Base-by-base conservation (phyloP, 257 asterid genomes). In the Ajuga chamaepitys region DNA sequence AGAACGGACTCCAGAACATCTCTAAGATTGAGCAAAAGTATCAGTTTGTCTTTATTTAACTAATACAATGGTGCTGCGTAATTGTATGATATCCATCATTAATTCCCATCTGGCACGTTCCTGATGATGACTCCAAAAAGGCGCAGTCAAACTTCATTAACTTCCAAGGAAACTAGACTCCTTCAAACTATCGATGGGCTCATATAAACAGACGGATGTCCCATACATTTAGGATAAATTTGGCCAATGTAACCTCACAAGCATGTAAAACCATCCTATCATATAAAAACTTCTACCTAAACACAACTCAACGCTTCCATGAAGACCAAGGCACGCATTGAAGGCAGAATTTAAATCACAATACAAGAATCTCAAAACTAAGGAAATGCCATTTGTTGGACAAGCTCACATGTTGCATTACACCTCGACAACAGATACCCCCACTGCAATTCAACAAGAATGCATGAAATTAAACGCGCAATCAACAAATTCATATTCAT, bases 361-460 rank as follows among this genome's bases (percentile, higher is more conserved):
- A 62, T 25, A 59, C 75, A 62, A 63, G 75, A n/a, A n/a, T n/a
- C n/a, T n/a, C 73, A 77, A 60, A 59, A 60, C 53, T 54, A 30
- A 30, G 62, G 26, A 62, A 66, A 69, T 38, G 59, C 74, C 25
- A 44, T 53, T 68, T 56, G 50, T 42, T 38, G 30, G 24, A 64
- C 42, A 44, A 63, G 48, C 69, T 41, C 11, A 69, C 44, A 74
- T 52, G 71, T 14, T 55, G 57, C 44, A 21, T 37, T n/a, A 64
- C 55, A 41, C 20, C 80, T 25, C 71, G 56, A 76, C 50, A 50
- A 30, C 45, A 67, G 41, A 64, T 69, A 54, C 25, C 25, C 72
- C 9, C 17, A 21, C 48, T 22, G 74, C 82, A 79, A 71, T 75
- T 67, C 71, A 77, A 78, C 67, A 81, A 76, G 73, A 77, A 82